Conservation (phyloP, 169 alveolate species). For the Theileria parva region DNA sequence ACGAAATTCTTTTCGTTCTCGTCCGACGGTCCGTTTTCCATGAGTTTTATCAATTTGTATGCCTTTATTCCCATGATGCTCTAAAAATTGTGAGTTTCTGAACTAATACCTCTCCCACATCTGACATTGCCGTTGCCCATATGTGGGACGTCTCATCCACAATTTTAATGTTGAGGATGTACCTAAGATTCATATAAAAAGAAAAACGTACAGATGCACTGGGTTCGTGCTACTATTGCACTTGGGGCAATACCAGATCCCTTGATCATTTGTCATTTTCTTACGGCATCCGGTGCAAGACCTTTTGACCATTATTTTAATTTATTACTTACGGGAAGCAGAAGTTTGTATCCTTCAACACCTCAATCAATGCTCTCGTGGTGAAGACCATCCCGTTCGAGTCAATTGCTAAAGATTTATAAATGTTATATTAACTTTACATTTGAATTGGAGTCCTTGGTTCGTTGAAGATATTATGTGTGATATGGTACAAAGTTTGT, state of each 20-base stretch:
- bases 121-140: slow-evolving; percentile 72
- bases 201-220: slow-evolving; percentile 41
- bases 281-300: slow-evolving; percentile 75
- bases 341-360: slow-evolving; percentile 46
- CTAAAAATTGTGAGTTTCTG: not conserved
- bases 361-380: slow-evolving; percentile 54
- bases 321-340: slow-evolving; percentile 54
- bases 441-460: slow-evolving; percentile 60
- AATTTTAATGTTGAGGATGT: slow-evolving; percentile 67
- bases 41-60: slow-evolving; percentile 26
- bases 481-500: slow-evolving; percentile 60
- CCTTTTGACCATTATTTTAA: slow-evolving; percentile 38
- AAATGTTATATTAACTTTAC: slow-evolving; percentile 24
- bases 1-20: slow-evolving; percentile 51
- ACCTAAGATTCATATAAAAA: not conserved
- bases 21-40: slow-evolving; percentile 25
- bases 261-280: slow-evolving; percentile 63
- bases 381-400: slow-evolving; percentile 55
- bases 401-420: slow-evolving; percentile 20
- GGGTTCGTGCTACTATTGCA: slow-evolving; percentile 67
- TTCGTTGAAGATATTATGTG: slow-evolving; percentile 53
- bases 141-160: slow-evolving; percentile 69
- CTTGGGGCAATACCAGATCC: slow-evolving; percentile 66
- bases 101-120: slow-evolving; percentile 57
- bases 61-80: slow-evolving; percentile 47